Base-by-base conservation (phyloP, 768 basidiomycete genomes). In the Hydnum rufescens region DNA sequence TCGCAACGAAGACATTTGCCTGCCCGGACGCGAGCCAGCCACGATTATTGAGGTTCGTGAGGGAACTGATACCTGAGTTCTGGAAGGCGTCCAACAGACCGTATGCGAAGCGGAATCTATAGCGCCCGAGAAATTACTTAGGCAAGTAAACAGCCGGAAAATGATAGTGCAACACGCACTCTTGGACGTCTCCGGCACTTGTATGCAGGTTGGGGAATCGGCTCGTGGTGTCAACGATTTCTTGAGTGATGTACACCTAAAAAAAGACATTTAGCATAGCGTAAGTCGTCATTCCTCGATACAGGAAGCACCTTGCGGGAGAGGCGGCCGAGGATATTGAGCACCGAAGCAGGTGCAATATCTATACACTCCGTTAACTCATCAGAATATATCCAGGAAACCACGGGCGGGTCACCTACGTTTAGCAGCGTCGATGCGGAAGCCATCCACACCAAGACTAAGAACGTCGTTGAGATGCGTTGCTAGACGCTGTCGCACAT, bases 1-100 rank as follows among this genome's bases (percentile, higher is more conserved):
- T 80, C 0, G 74, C 66, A 53, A 81, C 77, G 54, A 81, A 81
- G 4, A 76, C 71, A 56, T 81, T 82, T 0, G 79, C 78, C 16
- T 59, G 57, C 0, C 61, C 64, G 1, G 77, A 69, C 0, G 72
- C 42, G 1, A 80, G 66, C 78, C 78, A 82, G 2, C 76, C 77
- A 78, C 51, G 18, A 16, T 19, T 22, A 23, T 78, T 73, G 16
- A 80, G 60, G 55, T 71, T 68, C 57, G 74, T 68, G 23, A 81
- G 63, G 34, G 58, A 65, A 2, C 72, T 70, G 25, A 82, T 76
- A 0, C 71, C 71, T 31, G 69, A 63, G 5, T 66, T 67, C 1
- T 64, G 64, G 62, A 81, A 81, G 0, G 75, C 74, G 53, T 68
- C 66, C 58, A 67, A 63, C 22, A 82, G 5, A 0, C 74, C 64